Percentiles rank a stretch among this genome's conserved stretches.
phyloP scores from a whole-genome alignment of 345 rosid species.

The Salix arbutifolia region DNA sequence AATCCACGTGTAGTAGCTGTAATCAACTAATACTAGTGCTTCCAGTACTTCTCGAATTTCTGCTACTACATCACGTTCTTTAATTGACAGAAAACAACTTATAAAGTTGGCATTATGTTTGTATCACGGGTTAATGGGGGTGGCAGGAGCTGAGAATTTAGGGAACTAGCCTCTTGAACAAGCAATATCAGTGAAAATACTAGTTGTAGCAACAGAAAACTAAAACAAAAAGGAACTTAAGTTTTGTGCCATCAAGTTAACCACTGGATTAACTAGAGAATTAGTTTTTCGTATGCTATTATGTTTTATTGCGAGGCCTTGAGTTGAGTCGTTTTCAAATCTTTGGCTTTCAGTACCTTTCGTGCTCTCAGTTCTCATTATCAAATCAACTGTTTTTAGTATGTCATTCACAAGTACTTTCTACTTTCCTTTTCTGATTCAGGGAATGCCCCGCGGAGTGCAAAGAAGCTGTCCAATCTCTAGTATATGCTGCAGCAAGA shows the following conservation, averaged over 20 bases:
- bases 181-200: not conserved
- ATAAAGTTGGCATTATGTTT: no score
- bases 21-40: not conserved
- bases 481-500: constrained; percentile 84
- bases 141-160: not conserved
- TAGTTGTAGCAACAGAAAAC: not conserved
- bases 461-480: constrained; percentile 62
- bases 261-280: not conserved
- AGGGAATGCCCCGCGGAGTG: constrained; percentile 90
- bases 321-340: not conserved
- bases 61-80: no score
- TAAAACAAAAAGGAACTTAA: not conserved
- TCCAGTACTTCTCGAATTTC: no score
- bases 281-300: not conserved
- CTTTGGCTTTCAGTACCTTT: not conserved
- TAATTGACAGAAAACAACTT: no score
- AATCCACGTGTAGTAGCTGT: not conserved
- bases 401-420: not conserved
- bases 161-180: not conserved
- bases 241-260: not conserved
- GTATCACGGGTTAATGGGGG: not conserved
- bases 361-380: not conserved
- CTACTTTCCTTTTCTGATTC: constrained; percentile 1
- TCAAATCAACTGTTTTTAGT: not conserved
- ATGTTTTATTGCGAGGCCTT: not conserved